Conservation (phyloP, 495 filamentous ascomycete species). For the Neurospora terricola region DNA sequence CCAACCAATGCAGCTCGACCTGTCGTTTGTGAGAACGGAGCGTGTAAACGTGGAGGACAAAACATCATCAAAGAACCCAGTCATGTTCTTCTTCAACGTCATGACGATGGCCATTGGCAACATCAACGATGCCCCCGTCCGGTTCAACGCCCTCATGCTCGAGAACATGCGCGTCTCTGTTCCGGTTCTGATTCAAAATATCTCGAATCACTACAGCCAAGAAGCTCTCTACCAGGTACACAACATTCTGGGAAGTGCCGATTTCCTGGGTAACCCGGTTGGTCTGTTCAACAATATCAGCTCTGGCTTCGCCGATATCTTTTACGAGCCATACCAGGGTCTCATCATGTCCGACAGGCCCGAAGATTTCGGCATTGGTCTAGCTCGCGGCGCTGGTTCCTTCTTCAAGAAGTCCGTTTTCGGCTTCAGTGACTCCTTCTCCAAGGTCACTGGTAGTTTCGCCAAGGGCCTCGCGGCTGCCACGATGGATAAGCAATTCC, state of each 20-base stretch:
- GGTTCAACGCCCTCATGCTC: constrained; percentile 85
- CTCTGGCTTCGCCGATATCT: constrained; percentile 92
- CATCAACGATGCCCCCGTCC: constrained; percentile 91
- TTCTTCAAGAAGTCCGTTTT: constrained; percentile 99
- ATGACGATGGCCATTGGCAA: constrained; percentile 99
- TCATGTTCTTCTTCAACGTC: constrained; percentile 98
- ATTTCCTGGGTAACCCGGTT: constrained; percentile 97
- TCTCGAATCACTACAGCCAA: constrained; percentile 90
- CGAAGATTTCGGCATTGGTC: constrained; percentile 86
- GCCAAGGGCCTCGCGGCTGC: constrained; percentile 91
- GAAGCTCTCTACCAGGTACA: constrained; percentile 93
- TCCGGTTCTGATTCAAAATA: constrained; percentile 68
- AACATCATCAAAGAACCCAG: constrained; percentile 75
- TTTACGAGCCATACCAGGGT: constrained; percentile 98
- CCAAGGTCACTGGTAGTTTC: constrained; percentile 92
- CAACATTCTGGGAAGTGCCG: constrained; percentile 90
- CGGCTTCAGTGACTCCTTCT: constrained; percentile 89
- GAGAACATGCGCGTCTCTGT: constrained; percentile 92
- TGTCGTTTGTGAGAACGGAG: constrained; percentile 95
- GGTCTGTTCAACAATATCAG: constrained; percentile 97
- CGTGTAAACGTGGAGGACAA: constrained; percentile 93
- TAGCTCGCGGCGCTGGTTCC: constrained; percentile 91
- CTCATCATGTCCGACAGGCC: constrained; percentile 92
- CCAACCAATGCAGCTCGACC: constrained; percentile 94
- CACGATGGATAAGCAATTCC: constrained; percentile 96